Percentiles rank a stretch among this genome's conserved stretches.
Evolutionary conservation across 2,329 filamentous ascomycete species (phyloP).

Genomic region (Ceratocystis eucalypticola): DNA sequence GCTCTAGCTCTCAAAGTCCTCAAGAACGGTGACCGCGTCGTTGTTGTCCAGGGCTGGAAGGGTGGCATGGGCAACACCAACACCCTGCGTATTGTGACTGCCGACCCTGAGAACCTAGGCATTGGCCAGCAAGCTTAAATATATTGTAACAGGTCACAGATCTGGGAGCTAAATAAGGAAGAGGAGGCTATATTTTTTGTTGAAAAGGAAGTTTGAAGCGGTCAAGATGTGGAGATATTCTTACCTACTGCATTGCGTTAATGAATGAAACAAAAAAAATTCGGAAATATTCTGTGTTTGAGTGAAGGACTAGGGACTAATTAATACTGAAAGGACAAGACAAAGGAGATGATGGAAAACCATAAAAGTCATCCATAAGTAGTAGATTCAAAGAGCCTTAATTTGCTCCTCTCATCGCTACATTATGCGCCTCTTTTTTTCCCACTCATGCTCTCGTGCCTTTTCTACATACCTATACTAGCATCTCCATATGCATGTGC

Average conservation of each 20-base stretch:
- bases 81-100: slow-evolving; percentile 54
- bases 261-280: slow-evolving; percentile 11
- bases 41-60: slow-evolving; percentile 84
- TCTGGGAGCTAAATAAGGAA: not conserved
- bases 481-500: not conserved
- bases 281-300: not conserved
- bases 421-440: no score
- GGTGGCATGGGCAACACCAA: slow-evolving; percentile 87
- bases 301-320: no score
- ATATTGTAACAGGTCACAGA: no score
- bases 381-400: no score
- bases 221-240: slow-evolving; percentile 1
- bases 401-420: no score
- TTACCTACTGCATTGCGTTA: slow-evolving; percentile 4
- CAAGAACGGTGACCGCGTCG: slow-evolving; percentile 56
- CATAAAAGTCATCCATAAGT: no score
- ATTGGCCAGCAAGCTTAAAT: slow-evolving; percentile 31
- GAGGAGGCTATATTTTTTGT: not conserved
- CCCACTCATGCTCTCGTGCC: no score
- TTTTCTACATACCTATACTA: no score
- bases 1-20: slow-evolving; percentile 73
- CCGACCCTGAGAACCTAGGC: slow-evolving; percentile 44
- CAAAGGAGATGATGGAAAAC: no score
- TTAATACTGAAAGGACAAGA: no score
- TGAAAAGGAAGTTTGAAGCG: not conserved